A percentile compares a stretch with the other conserved stretches of the same genome.
Evolutionary conservation across 208 protist species (phyloP).

Genomic region (Trypanosoma brucei): DNA sequence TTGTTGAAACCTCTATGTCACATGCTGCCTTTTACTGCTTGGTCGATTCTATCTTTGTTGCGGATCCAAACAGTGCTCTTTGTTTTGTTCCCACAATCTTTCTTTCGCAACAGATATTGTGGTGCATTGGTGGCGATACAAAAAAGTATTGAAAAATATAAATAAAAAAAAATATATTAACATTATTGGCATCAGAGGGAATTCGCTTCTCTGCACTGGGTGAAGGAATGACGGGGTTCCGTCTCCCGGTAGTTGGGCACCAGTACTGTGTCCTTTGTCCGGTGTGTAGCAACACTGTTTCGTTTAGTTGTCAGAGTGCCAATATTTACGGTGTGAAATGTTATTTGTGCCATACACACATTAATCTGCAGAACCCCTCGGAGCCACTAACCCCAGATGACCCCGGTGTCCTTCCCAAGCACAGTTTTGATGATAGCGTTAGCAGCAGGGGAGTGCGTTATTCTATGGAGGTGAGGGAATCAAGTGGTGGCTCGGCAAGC

Average conservation of each 20-base stretch:
- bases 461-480: conserved; percentile 56
- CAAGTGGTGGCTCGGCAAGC: conserved; percentile 39
- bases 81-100: no score
- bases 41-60: no score
- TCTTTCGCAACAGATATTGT: no score
- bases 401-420: conserved; percentile 11
- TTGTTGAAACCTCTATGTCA: no score
- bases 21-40: no score
- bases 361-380: conserved; percentile 67
- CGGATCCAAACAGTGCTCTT: no score
- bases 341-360: conserved; percentile 43
- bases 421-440: background rate
- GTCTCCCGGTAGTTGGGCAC: conserved; percentile 40
- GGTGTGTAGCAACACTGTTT: conserved; percentile 47
- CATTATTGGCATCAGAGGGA: no score
- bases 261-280: conserved; percentile 71
- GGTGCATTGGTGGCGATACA: no score
- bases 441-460: conserved; percentile 25
- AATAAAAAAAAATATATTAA: no score
- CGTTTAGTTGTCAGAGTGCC: conserved; percentile 50
- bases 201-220: no score
- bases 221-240: conserved; percentile 13
- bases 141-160: no score
- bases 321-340: conserved; percentile 58
- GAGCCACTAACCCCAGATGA: conserved; percentile 41